Percentiles rank a stretch among this genome's conserved stretches.
Evolutionary conservation across 1,284 basidiomycete genomes (phyloP).

Genomic region (Sphagnurus paluster): DNA sequence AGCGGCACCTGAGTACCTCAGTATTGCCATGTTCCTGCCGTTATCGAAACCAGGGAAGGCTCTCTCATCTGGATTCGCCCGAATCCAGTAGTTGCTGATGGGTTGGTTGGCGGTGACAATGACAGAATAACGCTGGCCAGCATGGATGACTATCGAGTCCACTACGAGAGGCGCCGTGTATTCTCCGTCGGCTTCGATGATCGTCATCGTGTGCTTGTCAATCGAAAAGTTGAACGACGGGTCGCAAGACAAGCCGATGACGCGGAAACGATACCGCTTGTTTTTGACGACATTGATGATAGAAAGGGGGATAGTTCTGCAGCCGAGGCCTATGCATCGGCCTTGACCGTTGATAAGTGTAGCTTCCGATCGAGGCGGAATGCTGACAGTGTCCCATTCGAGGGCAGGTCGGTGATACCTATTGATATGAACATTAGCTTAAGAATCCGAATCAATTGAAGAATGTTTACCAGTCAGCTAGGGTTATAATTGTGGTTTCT

Average conservation of each 20-base stretch:
- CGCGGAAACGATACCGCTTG: slow-evolving; percentile 41
- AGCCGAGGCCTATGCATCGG: slow-evolving; percentile 35
- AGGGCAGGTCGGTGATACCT: slow-evolving; percentile 1
- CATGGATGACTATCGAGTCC: slow-evolving; percentile 25
- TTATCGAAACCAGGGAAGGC: slow-evolving; percentile 27
- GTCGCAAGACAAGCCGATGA: slow-evolving; percentile 41
- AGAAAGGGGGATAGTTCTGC: slow-evolving; percentile 28
- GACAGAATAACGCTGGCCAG: slow-evolving; percentile 40
- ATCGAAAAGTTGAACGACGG: slow-evolving; percentile 41
- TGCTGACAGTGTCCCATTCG: background rate
- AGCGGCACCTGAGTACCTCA: slow-evolving; percentile 34
- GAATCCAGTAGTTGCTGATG: slow-evolving; percentile 46
- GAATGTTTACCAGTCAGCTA: slow-evolving; percentile 41
- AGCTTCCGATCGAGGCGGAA: slow-evolving; percentile 32
- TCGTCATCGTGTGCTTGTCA: slow-evolving; percentile 35
- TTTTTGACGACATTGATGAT: slow-evolving; percentile 27
- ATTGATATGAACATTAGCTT: slow-evolving; percentile 6
- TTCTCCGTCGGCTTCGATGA: slow-evolving; percentile 42
- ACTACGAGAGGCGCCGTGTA: slow-evolving; percentile 14
- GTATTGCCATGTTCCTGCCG: slow-evolving; percentile 40
- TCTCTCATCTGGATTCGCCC: slow-evolving; percentile 35
- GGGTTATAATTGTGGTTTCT: slow-evolving; percentile 38
- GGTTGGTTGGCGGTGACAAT: slow-evolving; percentile 37
- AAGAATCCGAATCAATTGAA: slow-evolving; percentile 25
- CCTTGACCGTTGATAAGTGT: slow-evolving; percentile 56